Evolutionary conservation across 1,284 basidiomycete species (phyloP).

Genomic region (Cutaneotrichosporon sp.): DNA sequence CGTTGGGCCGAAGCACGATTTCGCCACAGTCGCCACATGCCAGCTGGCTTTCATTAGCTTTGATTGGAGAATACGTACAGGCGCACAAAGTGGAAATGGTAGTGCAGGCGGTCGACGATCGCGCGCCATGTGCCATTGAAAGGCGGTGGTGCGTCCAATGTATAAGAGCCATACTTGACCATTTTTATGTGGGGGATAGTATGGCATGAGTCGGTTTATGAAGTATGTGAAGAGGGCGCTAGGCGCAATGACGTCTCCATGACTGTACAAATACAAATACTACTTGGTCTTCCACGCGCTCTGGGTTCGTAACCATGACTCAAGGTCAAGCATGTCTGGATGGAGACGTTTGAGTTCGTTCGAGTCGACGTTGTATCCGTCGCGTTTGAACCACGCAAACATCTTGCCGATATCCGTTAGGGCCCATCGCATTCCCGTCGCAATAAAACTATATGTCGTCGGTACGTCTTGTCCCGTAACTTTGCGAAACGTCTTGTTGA

Average conservation of each 20-base stretch:
- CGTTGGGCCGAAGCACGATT: neutral
- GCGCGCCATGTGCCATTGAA: neutral
- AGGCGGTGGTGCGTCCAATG: neutral
- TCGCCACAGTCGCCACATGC: neutral
- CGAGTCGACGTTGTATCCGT: conserved; percentile 19
- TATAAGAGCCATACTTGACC: conserved; percentile 2
- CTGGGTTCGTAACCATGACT: conserved; percentile 16
- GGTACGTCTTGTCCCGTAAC: conserved; percentile 26
- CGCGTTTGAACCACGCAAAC: conserved; percentile 22
- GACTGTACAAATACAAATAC: neutral
- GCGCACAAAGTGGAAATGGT: neutral
- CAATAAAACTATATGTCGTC: conserved; percentile 22
- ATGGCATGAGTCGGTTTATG: neutral
- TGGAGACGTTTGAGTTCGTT: conserved; percentile 14
- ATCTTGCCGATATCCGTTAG: conserved; percentile 17
- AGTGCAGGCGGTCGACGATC: neutral
- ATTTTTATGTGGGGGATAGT: neutral
- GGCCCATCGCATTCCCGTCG: conserved; percentile 3
- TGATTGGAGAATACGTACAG: neutral
- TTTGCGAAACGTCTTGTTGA: conserved; percentile 21
- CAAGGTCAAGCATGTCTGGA: conserved; percentile 21
- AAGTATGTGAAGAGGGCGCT: neutral
- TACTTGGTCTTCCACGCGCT: conserved; percentile 11
- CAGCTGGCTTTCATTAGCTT: neutral
- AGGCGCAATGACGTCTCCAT: no score